These are phyloP conservation scores for Aristolochia fimbriata DNA, from an alignment of 164 flowering plant genomes.

Conservation along the genomic window DNA sequence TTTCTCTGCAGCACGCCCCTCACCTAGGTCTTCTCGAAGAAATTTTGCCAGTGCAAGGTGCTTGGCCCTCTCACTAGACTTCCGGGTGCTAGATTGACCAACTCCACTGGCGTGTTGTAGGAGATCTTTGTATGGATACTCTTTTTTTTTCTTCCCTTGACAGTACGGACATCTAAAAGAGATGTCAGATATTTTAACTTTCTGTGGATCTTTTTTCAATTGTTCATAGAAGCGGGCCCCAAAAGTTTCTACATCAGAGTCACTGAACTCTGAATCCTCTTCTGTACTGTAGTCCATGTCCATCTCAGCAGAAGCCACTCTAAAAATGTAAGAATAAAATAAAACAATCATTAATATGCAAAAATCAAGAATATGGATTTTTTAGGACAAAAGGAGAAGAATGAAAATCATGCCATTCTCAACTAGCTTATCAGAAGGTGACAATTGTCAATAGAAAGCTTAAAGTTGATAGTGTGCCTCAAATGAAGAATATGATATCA, in stretches of 20 bases:
- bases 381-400: no score
- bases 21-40: conserved; percentile 41
- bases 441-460: no score
- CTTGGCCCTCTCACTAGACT: conserved; percentile 49
- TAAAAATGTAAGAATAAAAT: not conserved
- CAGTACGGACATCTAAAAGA: conserved; percentile 79
- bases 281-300: conserved; percentile 51
- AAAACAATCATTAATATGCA: not conserved
- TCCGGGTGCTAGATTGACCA: conserved; percentile 50
- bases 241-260: conserved; percentile 60
- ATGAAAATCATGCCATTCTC: no score
- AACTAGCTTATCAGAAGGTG: no score
- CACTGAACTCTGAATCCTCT: conserved; percentile 75
- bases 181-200: conserved; percentile 36
- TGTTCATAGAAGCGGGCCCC: conserved; percentile 47
- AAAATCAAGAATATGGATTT: not conserved
- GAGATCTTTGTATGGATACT: conserved; percentile 63
- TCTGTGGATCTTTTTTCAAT: conserved; percentile 31
- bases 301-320: not conserved
- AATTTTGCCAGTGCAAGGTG: conserved; percentile 72
- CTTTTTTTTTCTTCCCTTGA: conserved; percentile 81
- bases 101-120: conserved; percentile 80
- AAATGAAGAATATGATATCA: no score
- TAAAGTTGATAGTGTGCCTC: no score
- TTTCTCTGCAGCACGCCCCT: not conserved